These are phyloP conservation scores for Phytophthora sojae DNA, from an alignment of 352 stramenopile genomes.

Conservation along the genomic window DNA sequence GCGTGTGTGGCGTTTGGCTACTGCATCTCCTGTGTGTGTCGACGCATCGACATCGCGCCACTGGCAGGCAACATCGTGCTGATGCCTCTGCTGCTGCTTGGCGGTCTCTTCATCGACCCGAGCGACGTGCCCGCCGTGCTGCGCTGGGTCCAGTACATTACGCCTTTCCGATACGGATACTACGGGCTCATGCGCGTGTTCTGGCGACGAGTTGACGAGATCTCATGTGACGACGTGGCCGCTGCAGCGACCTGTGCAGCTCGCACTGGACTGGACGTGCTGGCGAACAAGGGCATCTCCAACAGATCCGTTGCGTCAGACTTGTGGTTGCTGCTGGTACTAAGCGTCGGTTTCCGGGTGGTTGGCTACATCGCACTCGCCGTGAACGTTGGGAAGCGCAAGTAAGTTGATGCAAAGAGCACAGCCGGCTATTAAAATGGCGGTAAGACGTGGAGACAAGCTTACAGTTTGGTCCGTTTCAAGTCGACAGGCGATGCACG, in stretches of 20 bases:
- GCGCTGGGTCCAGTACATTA: conserved; percentile 60
- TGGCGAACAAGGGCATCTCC: conserved; percentile 44
- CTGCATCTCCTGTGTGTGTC: conserved; percentile 52
- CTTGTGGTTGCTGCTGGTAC: conserved; percentile 30
- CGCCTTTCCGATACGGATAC: conserved; percentile 60
- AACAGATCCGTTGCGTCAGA: conserved; percentile 34
- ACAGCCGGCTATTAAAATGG: neutral
- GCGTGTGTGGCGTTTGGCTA: conserved; percentile 53
- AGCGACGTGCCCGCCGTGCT: conserved; percentile 47
- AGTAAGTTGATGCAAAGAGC: conserved; percentile 5
- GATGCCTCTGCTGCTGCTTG: conserved; percentile 57
- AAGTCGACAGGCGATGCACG: neutral
- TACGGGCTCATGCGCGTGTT: conserved; percentile 57
- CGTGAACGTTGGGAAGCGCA: conserved; percentile 31
- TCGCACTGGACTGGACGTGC: conserved; percentile 37
- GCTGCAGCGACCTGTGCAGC: conserved; percentile 30
- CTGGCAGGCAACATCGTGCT: conserved; percentile 47
- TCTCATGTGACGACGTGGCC: conserved; percentile 43
- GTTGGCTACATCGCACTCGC: conserved; percentile 41
- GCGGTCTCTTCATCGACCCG: conserved; percentile 56
- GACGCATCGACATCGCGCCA: conserved; percentile 48
- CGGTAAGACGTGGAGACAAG: neutral
- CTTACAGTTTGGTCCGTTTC: neutral
- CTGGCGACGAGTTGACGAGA: conserved; percentile 44
- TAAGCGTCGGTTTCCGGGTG: conserved; percentile 41